Evolutionary conservation across 1,284 basidiomycete species (phyloP).

Genomic region (Papiliotrema laurentii): DNA sequence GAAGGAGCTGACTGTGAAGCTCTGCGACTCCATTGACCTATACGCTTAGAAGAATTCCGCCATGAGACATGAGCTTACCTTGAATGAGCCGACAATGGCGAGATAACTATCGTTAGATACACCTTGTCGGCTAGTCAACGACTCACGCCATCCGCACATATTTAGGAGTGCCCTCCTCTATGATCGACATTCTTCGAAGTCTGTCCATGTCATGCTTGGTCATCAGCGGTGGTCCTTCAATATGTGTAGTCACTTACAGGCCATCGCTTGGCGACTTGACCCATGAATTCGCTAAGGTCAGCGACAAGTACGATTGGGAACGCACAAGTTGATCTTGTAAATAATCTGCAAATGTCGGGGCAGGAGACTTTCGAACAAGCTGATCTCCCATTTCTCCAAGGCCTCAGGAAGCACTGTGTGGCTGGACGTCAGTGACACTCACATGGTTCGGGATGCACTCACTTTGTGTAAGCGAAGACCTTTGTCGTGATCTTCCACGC

Average conservation of each 20-base stretch:
- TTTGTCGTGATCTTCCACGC: conserved; percentile 84
- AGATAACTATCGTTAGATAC: conserved; percentile 19
- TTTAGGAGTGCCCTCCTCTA: conserved; percentile 81
- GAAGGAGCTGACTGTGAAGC: conserved; percentile 55
- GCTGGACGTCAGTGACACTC: conserved; percentile 10
- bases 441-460: conserved; percentile 3
- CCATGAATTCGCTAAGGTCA: conserved; percentile 32
- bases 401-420: conserved; percentile 45
- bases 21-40: conserved; percentile 90
- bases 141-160: conserved; percentile 77
- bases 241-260: conserved; percentile 65
- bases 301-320: conserved; percentile 16
- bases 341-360: conserved; percentile 72
- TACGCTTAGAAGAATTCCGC: background rate
- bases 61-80: conserved; percentile 34
- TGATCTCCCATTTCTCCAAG: conserved; percentile 76
- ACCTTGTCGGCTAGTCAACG: background rate
- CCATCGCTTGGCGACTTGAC: conserved; percentile 80
- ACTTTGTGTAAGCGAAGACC: conserved; percentile 88
- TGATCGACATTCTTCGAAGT: conserved; percentile 78
- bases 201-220: conserved; percentile 68
- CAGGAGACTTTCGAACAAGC: conserved; percentile 72
- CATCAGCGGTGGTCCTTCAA: conserved; percentile 34
- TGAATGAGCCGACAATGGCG: conserved; percentile 60
- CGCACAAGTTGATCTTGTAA: conserved; percentile 67